phyloP scores from a whole-genome alignment of 2,329 filamentous ascomycete species.

The Tolypocladium pustulatum region DNA sequence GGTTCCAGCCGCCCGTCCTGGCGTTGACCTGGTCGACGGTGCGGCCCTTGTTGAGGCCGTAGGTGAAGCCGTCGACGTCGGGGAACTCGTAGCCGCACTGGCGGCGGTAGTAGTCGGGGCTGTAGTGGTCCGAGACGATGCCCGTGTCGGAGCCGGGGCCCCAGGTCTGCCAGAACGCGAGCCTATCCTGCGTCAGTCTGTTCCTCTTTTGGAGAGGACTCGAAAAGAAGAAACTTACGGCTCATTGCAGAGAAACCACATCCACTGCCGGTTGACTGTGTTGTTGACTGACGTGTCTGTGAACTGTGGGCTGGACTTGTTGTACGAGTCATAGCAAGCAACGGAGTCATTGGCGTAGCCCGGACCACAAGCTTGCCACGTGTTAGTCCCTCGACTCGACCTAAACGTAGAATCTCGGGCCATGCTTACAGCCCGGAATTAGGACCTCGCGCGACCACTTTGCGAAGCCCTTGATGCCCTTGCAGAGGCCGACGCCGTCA shows the following conservation, averaged over 20 bases:
- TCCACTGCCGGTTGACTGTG: constrained; percentile 39
- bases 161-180: constrained; percentile 10
- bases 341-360: constrained; percentile 34
- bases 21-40: constrained; percentile 38
- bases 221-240: constrained; percentile 35
- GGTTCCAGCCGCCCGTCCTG: constrained; percentile 44
- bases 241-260: constrained; percentile 54
- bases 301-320: constrained; percentile 30
- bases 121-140: constrained; percentile 40
- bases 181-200: constrained; percentile 3
- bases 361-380: constrained; percentile 29
- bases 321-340: constrained; percentile 6
- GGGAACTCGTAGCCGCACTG: constrained; percentile 49
- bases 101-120: constrained; percentile 39
- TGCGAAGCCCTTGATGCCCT: constrained; percentile 43
- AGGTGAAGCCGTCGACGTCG: constrained; percentile 34
- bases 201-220: background rate
- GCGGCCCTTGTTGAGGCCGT: constrained; percentile 31
- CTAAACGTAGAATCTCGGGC: background rate
- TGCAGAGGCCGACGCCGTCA: constrained; percentile 40
- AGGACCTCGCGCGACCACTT: constrained; percentile 36
- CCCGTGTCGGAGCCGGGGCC: constrained; percentile 19
- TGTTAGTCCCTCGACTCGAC: background rate
- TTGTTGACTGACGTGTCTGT: constrained; percentile 38
- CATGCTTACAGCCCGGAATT: constrained; percentile 34